Evolutionary conservation across 805 yeast species (phyloP).

Genomic region (Lipomyces japonicus): DNA sequence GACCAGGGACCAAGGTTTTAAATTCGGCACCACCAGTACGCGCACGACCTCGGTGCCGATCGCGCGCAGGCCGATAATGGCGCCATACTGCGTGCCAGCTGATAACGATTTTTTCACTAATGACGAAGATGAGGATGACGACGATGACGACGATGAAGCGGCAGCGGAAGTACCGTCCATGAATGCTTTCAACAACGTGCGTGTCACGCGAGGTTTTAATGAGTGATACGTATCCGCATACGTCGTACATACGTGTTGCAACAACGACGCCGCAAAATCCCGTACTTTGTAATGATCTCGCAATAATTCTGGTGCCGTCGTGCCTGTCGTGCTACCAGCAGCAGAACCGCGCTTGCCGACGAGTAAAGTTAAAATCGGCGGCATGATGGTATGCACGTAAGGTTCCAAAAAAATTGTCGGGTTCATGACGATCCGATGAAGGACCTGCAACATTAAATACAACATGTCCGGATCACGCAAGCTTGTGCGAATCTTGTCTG

Average conservation of each 20-base stretch:
- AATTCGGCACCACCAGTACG: slow-evolving; percentile 76
- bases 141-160: too few relatives aligned
- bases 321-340: too few relatives aligned
- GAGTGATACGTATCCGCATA: slow-evolving; percentile 86
- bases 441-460: slow-evolving; percentile 82
- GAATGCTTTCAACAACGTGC: slow-evolving; percentile 88
- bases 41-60: slow-evolving; percentile 86
- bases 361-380: slow-evolving; percentile 85
- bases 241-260: slow-evolving; percentile 70
- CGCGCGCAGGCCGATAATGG: slow-evolving; percentile 76
- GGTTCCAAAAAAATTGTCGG: slow-evolving; percentile 87
- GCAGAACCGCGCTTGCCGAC: slow-evolving; percentile 84
- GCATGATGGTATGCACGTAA: slow-evolving; percentile 85
- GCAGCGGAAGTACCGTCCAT: slow-evolving; percentile 56
- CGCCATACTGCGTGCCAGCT: slow-evolving; percentile 87
- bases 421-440: slow-evolving; percentile 78
- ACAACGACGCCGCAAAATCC: slow-evolving; percentile 79
- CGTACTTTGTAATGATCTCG: slow-evolving; percentile 58
- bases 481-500: slow-evolving; percentile 88
- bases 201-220: slow-evolving; percentile 85
- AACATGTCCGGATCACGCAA: slow-evolving; percentile 66
- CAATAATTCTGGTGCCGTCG: slow-evolving; percentile 54
- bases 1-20: slow-evolving; percentile 64
- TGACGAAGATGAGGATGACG: too few relatives aligned
- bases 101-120: slow-evolving; percentile 56